Conservation (phyloP, 257 asterid species). For the Ocimum tenuiflorum region DNA sequence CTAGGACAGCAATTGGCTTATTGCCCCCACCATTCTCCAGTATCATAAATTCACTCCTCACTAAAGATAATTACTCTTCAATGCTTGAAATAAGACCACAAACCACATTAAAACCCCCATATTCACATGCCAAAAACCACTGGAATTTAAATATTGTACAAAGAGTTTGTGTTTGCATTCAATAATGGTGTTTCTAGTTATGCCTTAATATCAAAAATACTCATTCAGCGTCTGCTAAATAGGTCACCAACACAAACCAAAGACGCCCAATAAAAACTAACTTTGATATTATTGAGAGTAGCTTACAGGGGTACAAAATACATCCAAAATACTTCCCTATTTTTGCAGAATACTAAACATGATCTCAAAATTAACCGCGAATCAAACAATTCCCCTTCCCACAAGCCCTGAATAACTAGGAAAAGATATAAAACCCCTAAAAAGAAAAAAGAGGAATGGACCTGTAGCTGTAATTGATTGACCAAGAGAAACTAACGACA, state of each 20-base stretch:
- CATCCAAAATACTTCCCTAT: not conserved
- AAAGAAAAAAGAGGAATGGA: not conserved
- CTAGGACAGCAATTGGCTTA: not conserved
- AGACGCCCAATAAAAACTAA: not conserved
- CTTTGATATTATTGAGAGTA: not conserved
- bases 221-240: not conserved
- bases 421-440: not conserved
- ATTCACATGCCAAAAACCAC: not conserved
- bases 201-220: not conserved
- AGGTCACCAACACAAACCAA: not conserved
- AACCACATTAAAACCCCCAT: not conserved
- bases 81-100: not conserved
- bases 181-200: not conserved
- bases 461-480: conserved; percentile 3
- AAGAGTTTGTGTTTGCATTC: not conserved
- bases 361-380: not conserved
- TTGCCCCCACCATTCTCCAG: not conserved
- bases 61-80: not conserved
- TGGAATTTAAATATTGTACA: not conserved
- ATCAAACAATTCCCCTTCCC: not conserved
- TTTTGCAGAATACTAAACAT: not conserved
- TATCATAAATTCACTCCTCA: not conserved
- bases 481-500: conserved; percentile 5
- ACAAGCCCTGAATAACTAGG: not conserved
- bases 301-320: not conserved